phyloP scores from a whole-genome alignment of 148 eudicot species.

The Persicaria tinctoria region DNA sequence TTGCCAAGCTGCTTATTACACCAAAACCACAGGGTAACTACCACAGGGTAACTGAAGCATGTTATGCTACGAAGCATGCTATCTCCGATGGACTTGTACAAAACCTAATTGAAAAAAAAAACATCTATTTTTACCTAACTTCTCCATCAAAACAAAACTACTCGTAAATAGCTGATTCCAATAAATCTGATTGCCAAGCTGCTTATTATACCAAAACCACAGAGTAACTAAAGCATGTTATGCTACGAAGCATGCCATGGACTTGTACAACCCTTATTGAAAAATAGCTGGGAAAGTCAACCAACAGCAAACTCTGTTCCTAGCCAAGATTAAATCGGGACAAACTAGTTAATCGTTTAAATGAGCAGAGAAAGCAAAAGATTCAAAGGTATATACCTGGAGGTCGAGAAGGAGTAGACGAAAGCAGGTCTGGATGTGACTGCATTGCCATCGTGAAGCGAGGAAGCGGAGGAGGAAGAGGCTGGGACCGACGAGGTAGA shows the following conservation, averaged over 20 bases:
- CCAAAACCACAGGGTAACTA: no score
- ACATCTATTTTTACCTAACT: not conserved
- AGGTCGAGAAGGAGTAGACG: conserved; percentile 14
- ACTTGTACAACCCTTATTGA: not conserved
- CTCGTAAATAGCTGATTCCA: not conserved
- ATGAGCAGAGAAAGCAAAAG: not conserved
- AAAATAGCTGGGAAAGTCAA: not conserved
- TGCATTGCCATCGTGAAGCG: conserved; percentile 35
- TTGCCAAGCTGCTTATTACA: not conserved
- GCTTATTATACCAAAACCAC: not conserved
- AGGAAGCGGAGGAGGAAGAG: conserved; percentile 25
- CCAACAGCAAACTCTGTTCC: not conserved
- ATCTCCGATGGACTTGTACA: no score
- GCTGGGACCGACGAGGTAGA: conserved; percentile 18
- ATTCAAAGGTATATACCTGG: conserved; percentile 14
- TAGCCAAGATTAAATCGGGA: not conserved
- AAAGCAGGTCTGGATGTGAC: conserved; percentile 14
- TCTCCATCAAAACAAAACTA: not conserved
- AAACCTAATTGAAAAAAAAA: not conserved
- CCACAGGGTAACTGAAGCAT: no score
- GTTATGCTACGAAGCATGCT: no score
- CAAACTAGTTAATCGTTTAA: not conserved
- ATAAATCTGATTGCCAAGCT: not conserved
- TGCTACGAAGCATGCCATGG: not conserved
- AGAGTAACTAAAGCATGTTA: not conserved